Conservation (phyloP, 2,329 filamentous ascomycete genomes). For the Mycosphaerella arachidis region DNA sequence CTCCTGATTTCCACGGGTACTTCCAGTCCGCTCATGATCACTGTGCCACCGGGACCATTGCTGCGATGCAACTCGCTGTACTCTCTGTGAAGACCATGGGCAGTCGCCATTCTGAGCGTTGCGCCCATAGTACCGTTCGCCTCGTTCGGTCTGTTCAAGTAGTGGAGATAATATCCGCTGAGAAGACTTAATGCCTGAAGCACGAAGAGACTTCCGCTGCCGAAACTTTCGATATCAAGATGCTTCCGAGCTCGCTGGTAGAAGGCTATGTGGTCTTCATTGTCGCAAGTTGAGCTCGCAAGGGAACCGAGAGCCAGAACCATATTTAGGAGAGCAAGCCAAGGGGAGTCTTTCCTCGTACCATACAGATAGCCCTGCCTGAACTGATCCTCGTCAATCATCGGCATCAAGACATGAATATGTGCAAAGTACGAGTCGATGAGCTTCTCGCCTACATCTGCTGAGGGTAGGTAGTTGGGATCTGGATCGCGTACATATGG, state of each 20-base stretch:
- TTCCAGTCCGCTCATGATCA: constrained; percentile 34
- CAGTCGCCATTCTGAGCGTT: constrained; percentile 31
- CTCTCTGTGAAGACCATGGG: constrained; percentile 31
- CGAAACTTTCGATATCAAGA: constrained; percentile 28
- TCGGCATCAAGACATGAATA: constrained; percentile 32
- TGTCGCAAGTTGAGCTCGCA: constrained; percentile 26
- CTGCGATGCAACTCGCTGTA: constrained; percentile 36
- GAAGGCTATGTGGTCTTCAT: constrained; percentile 28
- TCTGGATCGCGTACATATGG: constrained; percentile 19
- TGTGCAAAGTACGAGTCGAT: constrained; percentile 32
- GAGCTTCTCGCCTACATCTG: constrained; percentile 27
- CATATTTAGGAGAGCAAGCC: constrained; percentile 32
- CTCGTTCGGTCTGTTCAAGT: constrained; percentile 32
- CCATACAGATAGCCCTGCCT: constrained; percentile 30
- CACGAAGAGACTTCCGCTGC: constrained; percentile 29
- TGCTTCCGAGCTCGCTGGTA: constrained; percentile 31
- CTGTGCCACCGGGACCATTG: constrained; percentile 33
- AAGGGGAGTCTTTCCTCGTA: constrained; percentile 28
- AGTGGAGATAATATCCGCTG: constrained; percentile 33
- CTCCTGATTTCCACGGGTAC: constrained; percentile 58
- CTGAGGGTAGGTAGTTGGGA: constrained; percentile 23
- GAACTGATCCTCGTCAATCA: constrained; percentile 33
- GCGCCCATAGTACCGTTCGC: constrained; percentile 33
- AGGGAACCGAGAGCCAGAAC: constrained; percentile 31
- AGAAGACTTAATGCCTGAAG: constrained; percentile 31